Evolutionary conservation across 2,329 filamentous ascomycete species (phyloP).

Genomic region (Xylaria sp.): DNA sequence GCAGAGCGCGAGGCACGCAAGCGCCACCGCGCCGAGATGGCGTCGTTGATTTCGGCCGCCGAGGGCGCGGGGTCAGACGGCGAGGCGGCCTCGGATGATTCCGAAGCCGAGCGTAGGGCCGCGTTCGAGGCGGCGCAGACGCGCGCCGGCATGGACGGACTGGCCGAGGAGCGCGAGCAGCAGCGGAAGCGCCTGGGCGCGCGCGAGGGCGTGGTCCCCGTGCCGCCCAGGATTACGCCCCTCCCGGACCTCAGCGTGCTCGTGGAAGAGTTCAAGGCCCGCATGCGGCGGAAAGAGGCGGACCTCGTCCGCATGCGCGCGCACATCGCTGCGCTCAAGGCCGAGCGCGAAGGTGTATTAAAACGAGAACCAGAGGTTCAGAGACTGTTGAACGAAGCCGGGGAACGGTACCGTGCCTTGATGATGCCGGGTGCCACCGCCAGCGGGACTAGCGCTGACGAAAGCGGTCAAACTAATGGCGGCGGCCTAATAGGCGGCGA

Average conservation of each 20-base stretch:
- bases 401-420: constrained; percentile 70
- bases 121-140: constrained; percentile 92
- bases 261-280: constrained; percentile 70
- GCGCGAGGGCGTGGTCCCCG: constrained; percentile 59
- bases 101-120: constrained; percentile 75
- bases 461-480: background rate
- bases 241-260: constrained; percentile 79
- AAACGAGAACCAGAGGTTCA: constrained; percentile 83
- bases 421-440: constrained; percentile 38
- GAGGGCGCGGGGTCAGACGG: constrained; percentile 64
- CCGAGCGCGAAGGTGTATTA: constrained; percentile 71
- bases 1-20: constrained; percentile 78
- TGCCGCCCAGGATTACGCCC: constrained; percentile 79
- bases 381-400: constrained; percentile 81
- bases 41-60: constrained; percentile 82
- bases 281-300: constrained; percentile 72
- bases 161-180: constrained; percentile 61
- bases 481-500: too few relatives aligned
- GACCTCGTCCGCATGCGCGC: constrained; percentile 60
- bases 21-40: constrained; percentile 80
- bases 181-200: constrained; percentile 52
- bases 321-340: constrained; percentile 68
- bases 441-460: background rate
- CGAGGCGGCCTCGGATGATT: constrained; percentile 74
- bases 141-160: constrained; percentile 83